Evolutionary conservation across 2,329 filamentous ascomycete species (phyloP), one percentile per base, ranked within the genome.

Genomic region (Phyllosticta paracitricarpa): DNA sequence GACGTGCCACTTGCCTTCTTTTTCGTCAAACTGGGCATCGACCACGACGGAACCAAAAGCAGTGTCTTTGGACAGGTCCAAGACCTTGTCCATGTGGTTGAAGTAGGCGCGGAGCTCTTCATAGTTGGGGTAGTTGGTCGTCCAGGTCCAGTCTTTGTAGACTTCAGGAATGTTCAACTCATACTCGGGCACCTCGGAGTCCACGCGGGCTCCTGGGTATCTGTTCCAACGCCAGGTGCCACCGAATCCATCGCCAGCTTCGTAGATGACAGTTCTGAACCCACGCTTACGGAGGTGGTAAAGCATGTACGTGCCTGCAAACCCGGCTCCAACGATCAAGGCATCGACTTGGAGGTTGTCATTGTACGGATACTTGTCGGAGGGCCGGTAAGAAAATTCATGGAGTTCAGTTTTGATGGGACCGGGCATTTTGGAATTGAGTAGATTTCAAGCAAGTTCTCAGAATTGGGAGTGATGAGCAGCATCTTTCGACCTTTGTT

Each of bases 71-170:
- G 78, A 82, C 17, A 86, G 71, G 12, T 77, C 71, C 7, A 84
- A 65, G 2, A 79, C 76, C 61, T 80, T 81, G 61, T 84, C 83
- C 22, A 84, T 78, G 57, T 85, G 80, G 17, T 83, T 78, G 66
- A 87, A 87, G 68, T 87, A 87, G 2, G 69, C 68, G 7, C 80
- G 76, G 1, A 87, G 73, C 55, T 87, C 80, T 22, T 75, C 63
- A 24, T 77, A 80, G 10, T 70, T 76, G 0, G 82, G 81, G 57
- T 82, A 84, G 61, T 79, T 78, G 62, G 69, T 77, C 0, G 74
- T 72, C 80, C 82, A 87, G 40, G 75, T 83, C 82, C 82, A 86
- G 4, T 51, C 54, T 19, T 54, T 75, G 69, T 74, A 80, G 14
- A 79, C 71, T 63, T 80, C 76, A 4, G 75, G 73, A 51, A 80